Conservation (phyloP, 768 basidiomycete species). For the Jaapia argillacea region DNA sequence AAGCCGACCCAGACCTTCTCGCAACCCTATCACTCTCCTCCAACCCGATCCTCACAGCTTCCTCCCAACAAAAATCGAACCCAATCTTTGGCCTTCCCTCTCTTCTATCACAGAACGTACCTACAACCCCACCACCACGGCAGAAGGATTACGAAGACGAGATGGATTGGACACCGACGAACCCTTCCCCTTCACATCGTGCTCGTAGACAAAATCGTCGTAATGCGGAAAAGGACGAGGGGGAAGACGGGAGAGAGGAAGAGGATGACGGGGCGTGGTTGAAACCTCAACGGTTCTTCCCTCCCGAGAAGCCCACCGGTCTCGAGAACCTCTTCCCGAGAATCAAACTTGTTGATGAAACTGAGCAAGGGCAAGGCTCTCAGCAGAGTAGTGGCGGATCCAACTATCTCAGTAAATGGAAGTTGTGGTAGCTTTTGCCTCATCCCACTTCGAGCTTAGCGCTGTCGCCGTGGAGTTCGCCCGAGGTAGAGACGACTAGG, state of each 20-base stretch:
- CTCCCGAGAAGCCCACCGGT: conserved; percentile 70
- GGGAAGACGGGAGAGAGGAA: conserved; percentile 15
- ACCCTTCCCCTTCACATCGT: conserved; percentile 14
- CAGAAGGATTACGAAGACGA: conserved; percentile 26
- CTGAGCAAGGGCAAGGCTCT: neutral
- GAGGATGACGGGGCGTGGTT: conserved; percentile 40
- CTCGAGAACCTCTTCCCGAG: conserved; percentile 60
- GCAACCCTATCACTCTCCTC: conserved; percentile 56
- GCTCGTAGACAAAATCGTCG: conserved; percentile 8
- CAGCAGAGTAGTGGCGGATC: neutral
- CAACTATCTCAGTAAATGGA: too few species aligned
- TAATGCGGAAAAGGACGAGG: conserved; percentile 9
- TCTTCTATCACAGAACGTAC: conserved; percentile 18
- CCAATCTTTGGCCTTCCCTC: conserved; percentile 72
- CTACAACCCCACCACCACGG: conserved; percentile 7
- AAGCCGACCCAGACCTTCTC: conserved; percentile 45
- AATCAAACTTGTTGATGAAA: conserved; percentile 40
- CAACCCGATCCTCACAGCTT: conserved; percentile 41
- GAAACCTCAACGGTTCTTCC: conserved; percentile 66
- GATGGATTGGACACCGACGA: conserved; percentile 67
- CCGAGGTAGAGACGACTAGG: too few species aligned
- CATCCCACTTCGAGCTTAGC: too few species aligned
- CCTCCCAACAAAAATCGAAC: conserved; percentile 19
- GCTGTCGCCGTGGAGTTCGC: too few species aligned
- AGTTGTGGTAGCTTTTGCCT: too few species aligned